A percentile compares a stretch with the other conserved stretches of the same genome.
These are phyloP conservation scores for Blastobotrys chiropterorum DNA, from an alignment of 805 yeast species.

Conservation along the genomic window DNA sequence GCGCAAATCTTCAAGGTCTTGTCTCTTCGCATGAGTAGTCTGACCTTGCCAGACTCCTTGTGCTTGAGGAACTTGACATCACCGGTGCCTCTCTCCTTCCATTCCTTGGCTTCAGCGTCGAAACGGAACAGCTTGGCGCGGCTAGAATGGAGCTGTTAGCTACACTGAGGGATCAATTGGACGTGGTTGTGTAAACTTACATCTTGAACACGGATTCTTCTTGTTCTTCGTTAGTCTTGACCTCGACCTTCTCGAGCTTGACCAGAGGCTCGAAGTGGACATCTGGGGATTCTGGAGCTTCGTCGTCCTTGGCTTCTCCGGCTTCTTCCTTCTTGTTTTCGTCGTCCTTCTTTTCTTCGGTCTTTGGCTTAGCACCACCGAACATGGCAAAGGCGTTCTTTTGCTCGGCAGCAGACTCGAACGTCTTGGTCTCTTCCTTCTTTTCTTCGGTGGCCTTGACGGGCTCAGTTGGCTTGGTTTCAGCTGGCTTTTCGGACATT, in stretches of 20 bases:
- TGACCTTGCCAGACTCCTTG: conserved; percentile 71
- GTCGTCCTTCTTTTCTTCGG: conserved; percentile 34
- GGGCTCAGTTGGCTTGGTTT: conserved; percentile 13
- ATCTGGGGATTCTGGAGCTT: conserved; percentile 64
- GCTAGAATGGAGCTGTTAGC: conserved; percentile 16
- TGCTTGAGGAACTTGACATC: conserved; percentile 94
- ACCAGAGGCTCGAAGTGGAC: conserved; percentile 97
- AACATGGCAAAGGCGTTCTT: conserved; percentile 89
- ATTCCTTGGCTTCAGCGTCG: conserved; percentile 77
- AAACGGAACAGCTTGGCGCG: conserved; percentile 93
- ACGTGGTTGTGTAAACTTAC: conserved; percentile 22
- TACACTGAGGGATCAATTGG: not conserved
- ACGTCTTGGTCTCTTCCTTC: conserved; percentile 14
- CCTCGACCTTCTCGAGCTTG: conserved; percentile 90
- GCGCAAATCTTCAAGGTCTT: conserved; percentile 98
- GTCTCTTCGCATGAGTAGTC: conserved; percentile 98
- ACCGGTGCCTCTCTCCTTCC: conserved; percentile 99
- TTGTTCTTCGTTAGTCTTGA: conserved; percentile 89
- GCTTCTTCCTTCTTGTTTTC: conserved; percentile 39
- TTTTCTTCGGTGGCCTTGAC: conserved; percentile 3
- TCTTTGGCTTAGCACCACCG: conserved; percentile 73
- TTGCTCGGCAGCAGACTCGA: conserved; percentile 13
- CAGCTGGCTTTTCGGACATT: conserved; percentile 12
- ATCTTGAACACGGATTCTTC: conserved; percentile 80
- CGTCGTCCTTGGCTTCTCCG: conserved; percentile 43